Evolutionary conservation across 768 basidiomycete genomes (phyloP), one percentile per base, ranked within the genome.

Genomic region (Flagelloscypha sp.): DNA sequence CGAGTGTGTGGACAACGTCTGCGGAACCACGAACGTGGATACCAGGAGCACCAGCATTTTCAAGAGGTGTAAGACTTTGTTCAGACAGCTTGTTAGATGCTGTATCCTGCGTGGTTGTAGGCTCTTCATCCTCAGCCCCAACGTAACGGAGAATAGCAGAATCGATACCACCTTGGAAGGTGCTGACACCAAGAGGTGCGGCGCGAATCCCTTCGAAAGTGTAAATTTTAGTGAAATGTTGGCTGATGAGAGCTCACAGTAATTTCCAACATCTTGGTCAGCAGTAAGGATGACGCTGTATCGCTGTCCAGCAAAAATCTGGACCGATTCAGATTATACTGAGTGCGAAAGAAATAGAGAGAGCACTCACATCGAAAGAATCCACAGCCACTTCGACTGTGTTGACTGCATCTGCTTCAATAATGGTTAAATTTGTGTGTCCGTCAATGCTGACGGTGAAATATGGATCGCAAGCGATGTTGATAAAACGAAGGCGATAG

Each of bases 361-460:
- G n/a, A n/a, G n/a, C n/a, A n/a, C n/a, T n/a, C n/a, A n/a, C n/a
- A n/a, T n/a, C n/a, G n/a, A n/a, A n/a, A n/a, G n/a, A 59, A 38
- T 67, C 64, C 2, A 63, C 66, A 8, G 41, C 44, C 3, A 51
- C 33, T 3, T 59, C 66, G 7, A 44, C 30, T 4, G 48, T 48
- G 22, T 55, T 57, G 10, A 60, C 49, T 7, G 63, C 66, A 30
- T 70, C 68, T 5, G 49, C 56, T 40, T 71, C 68, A 33, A 70
- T 71, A 40, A 69, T 53, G 3, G 54, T 59, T 47, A 66, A 50
- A 13, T 27, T 43, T 10, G 16, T n/a, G 38, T 62, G 62, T 5
- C 48, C 49, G 22, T 58, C 53, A n/a, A 65, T 53, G 10, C 49
- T 51, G 44, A 59, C 55, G 30, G 50, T 57, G 33, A 46, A 54